Conservation (phyloP, 768 basidiomycete genomes). For the Termitomyces sp. region DNA sequence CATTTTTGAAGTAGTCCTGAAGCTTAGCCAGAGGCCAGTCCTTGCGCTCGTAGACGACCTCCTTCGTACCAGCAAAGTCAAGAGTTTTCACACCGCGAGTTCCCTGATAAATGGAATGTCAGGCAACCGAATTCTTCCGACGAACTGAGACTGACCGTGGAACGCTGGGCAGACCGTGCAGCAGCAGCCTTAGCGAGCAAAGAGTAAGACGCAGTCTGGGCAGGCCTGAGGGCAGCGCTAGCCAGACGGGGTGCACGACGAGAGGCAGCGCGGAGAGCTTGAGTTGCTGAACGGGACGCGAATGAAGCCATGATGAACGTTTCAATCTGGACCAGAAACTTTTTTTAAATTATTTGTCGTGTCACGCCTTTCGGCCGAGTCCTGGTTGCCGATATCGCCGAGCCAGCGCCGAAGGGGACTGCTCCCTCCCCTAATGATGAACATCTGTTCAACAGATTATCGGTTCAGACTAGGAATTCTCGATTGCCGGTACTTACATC, state of each 20-base stretch:
- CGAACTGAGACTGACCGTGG: conserved; percentile 19
- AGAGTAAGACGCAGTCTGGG: conserved; percentile 63
- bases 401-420: conserved; percentile 1
- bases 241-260: conserved; percentile 58
- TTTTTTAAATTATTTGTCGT: conserved; percentile 16
- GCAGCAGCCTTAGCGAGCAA: conserved; percentile 49
- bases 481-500: too few relatives aligned
- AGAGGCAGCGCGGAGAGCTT: conserved; percentile 57
- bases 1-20: conserved; percentile 99
- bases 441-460: too few relatives aligned
- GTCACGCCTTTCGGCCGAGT: conserved; percentile 22
- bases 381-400: conserved; percentile 16
- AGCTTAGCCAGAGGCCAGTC: conserved; percentile 99
- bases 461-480: too few relatives aligned
- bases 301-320: conserved; percentile 56
- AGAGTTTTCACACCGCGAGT: conserved; percentile 89
- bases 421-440: too few relatives aligned
- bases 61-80: conserved; percentile 92
- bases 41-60: conserved; percentile 89
- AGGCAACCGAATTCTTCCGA: conserved; percentile 6
- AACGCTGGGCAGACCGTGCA: conserved; percentile 30
- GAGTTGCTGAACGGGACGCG: conserved; percentile 57
- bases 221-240: conserved; percentile 32
- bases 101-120: conserved; percentile 28
- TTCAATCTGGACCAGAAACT: conserved; percentile 5